Evolutionary conservation across 176 grass and related monocot species (phyloP), one percentile per base, ranked within the genome.

Genomic region (Aegilops speltoides): DNA sequence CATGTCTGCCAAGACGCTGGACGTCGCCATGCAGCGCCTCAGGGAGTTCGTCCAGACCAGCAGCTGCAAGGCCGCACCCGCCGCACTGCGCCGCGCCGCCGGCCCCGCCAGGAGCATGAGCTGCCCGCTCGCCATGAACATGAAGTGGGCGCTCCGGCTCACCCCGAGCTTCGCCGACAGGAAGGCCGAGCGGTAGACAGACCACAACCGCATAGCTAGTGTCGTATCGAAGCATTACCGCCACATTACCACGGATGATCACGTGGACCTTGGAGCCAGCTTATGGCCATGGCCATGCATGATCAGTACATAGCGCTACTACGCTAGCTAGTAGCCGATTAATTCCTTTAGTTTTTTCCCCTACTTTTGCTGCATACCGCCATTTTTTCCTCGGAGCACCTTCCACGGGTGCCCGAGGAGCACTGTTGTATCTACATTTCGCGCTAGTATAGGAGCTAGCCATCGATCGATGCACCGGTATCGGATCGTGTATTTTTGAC

Each of bases 1-100:
- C 87, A 96, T 98, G 87, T 94, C 94, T 15, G 62, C 82, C 41
- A 88, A 94, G 73, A 98, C 96, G 6, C 86, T 98, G 64, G 81
- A 93, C 65, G 76, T 91, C 16, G 93, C 96, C 16, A 68, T 96
- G 90, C 63, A 84, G 70, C 88, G 96, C 37, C 68, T 98, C 0
- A 52, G 62, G 31, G 82, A 31, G 16, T 98, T 98, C 81, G 85
- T 92, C 11, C 82, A 50, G 73, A 76, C 15, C 8, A 43, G 69
- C 34, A 2, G 41, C 43, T 46, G 11, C 43, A 76, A 89, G 28
- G 80, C 85, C 45, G 7, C 29, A 24, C 68, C 40, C n/a, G 8
- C 9, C 17, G 22, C 23, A 0, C 22, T 52, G 62, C 77, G 83
- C 2, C 71, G 78, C 29, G 40, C 84, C 23, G 6, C 56, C 17